Evolutionary conservation across 179 eudicot species (phyloP), one percentile per base, ranked within the genome.

Genomic region (Camellia oleifera): DNA sequence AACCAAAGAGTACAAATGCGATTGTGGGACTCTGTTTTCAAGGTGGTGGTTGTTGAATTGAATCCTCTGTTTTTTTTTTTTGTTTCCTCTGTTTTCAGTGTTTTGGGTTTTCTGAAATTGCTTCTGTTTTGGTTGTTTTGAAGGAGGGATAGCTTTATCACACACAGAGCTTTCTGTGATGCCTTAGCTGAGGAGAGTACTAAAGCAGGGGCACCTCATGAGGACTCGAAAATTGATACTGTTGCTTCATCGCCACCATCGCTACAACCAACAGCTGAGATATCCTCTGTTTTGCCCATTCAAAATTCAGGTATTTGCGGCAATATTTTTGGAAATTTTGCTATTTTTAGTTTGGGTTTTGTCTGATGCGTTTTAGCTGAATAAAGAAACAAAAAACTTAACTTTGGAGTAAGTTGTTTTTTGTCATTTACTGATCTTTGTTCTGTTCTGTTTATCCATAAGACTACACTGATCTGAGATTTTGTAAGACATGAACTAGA

Each of bases 81-180:
- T 18, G 44, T 42, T 5, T 20, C 26, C 67, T 79, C 70, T 64
- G 7, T 79, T 26, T 44, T 76, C 58, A 40, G 48, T 58, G 56
- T 20, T 52, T 68, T 66, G 14, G 58, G 26, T 64, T 85, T 32
- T 80, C 75, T 72, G 61, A 72, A 57, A 66, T 70, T 53, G 65
- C 67, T 65, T 78, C 54, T 77, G 67, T 48, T 65, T 69, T 74
- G 76, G 58, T 62, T 62, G 76, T 3, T 74, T 63, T 80, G 80
- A 81, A 93, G 99, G 95, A 92, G 97, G 86, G 99, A 95, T 87
- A 93, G 99, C 84, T 94, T 93, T 69, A 92, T 92, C 52, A 95
- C 99, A n/a, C 99, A 95, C 80, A 91, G 98, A 83, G 98, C 99
- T 8, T 95, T 94, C 74, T 95, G 98, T 88, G 98, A 95, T 89